Evolutionary conservation across 192 early-diverging fungal genomes (phyloP), one percentile per base, ranked within the genome.

Genomic region (Entophlyctis luteolus): DNA sequence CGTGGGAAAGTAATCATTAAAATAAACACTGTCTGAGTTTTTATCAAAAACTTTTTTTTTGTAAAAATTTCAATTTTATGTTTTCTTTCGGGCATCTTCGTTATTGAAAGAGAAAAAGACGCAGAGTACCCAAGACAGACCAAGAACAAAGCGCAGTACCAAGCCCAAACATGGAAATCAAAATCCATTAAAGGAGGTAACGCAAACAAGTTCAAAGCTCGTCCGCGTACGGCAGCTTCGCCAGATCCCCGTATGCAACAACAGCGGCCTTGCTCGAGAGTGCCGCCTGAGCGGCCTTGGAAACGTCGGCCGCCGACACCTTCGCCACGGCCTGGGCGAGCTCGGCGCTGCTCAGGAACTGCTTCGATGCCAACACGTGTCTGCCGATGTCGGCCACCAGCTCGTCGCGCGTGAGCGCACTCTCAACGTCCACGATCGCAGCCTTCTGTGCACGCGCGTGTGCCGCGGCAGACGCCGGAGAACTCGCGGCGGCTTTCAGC

Each of bases 221-320:
- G 70, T 91, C 88, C 67, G 86, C 79, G 73, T 87, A 91, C 46
- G 91, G 92, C 47, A 94, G 84, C 70, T 78, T 77, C 50, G 70
- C 59, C 34, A 85, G 67, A 72, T 91, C 87, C 67, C 92, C 92
- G 55, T 85, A 74, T 48, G 89, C 87, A 48, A 94, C 90, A 56
- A 87, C 81, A 45, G 88, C 89, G 37, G 92, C 82, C 77, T 87
- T 90, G 73, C 84, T 77, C 39, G 83, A 72, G 65, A 90, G 71
- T 35, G 88, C 66, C 47, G 80, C 74, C 73, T 88, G 74, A 28
- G 89, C 79, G 78, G 89, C 55, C 75, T 81, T 38, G 52, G 78
- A 72, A 66, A 90, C 79, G 62, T 90, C 85, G 32, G 72, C 72
- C 37, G 71, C 79, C 55, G 86, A 77, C 27, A 92, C 76, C 53